Base-by-base conservation (phyloP, 108 stramenopile genomes). In the Stephanodiscus minutulus region DNA sequence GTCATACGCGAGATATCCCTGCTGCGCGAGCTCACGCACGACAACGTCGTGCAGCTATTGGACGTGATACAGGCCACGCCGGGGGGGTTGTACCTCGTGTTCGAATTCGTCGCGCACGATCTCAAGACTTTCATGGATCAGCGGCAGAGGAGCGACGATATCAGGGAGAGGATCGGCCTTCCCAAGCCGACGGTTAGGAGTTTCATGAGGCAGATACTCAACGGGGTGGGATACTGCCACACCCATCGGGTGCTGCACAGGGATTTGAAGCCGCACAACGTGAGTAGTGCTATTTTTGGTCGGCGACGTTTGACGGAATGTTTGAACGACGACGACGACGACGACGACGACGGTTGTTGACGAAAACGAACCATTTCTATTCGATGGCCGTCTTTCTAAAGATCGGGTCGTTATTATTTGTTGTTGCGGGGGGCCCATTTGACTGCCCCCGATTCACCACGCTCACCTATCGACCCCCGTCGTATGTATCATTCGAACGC, bases 241-340 rank as follows among this genome's bases (percentile, higher is more conserved):
- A 89, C 88, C 39, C 85, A 88, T 68, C 74, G 92, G 29, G 89
- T 96, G 52, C 72, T 94, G 63, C 96, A 97, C 74, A 87, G 96
- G 36, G 96, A 97, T 85, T 73, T 97, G 75, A 97, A 97, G 70
- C 94, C 94, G 36, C 91, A 94, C 63, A 97, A 97, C 77, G 86
- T 87, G 66, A 77, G 86, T 87, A 52, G 7, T 9, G 9, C 12
- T 2, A 11, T 55, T 13, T 11, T 28, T 28, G 27, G 24, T 22
- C 36, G 28, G 20, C 22, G 46, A 24, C 37, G 63, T 10, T 31
- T 63, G n/a, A n/a, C 7, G 37, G 31, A 35, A 52, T 31, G n/a
- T 41, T 27, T 18, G 17, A 4, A 64, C 35, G 35, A 36, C 39
- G 39, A 39, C 8, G 8, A 39, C n/a, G n/a, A 11, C 11, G 8